Evolutionary conservation across 2,329 filamentous ascomycete genomes (phyloP), one percentile per base, ranked within the genome.

Genomic region (Fusarium sp.): DNA sequence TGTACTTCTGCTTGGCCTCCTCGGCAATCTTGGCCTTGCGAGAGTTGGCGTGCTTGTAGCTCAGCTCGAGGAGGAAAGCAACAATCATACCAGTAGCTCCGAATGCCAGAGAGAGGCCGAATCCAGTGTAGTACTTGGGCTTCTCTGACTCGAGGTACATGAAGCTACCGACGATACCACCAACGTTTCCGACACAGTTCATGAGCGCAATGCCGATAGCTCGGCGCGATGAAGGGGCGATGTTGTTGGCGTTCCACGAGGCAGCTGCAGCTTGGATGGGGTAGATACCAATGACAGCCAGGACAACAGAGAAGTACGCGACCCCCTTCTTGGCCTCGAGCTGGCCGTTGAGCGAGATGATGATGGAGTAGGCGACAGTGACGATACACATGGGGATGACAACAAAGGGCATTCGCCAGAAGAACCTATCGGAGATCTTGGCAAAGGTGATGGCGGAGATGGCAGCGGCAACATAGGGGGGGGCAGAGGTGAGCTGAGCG

Each of bases 381-480:
- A 68, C 66, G 1, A 68, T 69, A 0, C 49, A 9, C 61, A 68
- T 60, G 4, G 66, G 66, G 0, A 53, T 63, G 6, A 47, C 66
- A 1, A 68, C 66, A n/a, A 68, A 68, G 2, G 66, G 66, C 66
- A 68, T 68, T 46, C 66, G 47, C 66, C 66, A 68, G 54, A 48
- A 67, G 50, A 87, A 90, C 1, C 84, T 80, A 68, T 93, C 90
- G 0, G 88, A 88, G 6, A 88, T 71, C 68, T 81, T 89, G 2
- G 89, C 89, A 23, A 91, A 79, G 1, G 77, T 46, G 3, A 92
- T 77, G 0, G 89, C 91, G 1, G 89, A 65, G 3, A 88, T 74
- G 0, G 86, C 87, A 0, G 87, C 89, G 0, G 81, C 82, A 1
- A 86, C 82, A 54, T 85, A 86, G 0, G 84, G 83, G 0, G 84